phyloP scores from a whole-genome alignment of 129 eudicot genomes.

The Logfia minima region DNA sequence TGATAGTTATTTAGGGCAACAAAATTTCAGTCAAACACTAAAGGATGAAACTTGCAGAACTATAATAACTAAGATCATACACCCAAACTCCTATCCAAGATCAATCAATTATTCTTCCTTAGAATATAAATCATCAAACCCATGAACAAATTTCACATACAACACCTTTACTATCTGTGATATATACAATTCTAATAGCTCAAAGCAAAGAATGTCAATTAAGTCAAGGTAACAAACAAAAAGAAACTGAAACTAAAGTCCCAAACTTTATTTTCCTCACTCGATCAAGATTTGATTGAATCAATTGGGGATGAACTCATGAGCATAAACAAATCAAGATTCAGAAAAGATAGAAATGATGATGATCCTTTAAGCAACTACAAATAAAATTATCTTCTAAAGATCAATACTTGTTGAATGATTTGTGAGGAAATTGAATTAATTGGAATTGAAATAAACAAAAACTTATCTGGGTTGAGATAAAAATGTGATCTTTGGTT shows the following conservation, averaged over 20 bases:
- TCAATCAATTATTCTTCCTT: conserved; percentile 14
- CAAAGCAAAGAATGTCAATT: conserved; percentile 12
- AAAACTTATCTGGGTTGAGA: conserved; percentile 36
- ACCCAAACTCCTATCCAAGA: conserved; percentile 22
- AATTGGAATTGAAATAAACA: conserved; percentile 5
- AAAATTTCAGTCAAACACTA: conserved; percentile 3
- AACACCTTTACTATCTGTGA: conserved; percentile 20
- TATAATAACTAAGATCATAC: not conserved
- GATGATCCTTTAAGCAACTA: conserved; percentile 18
- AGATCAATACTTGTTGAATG: conserved; percentile 10
- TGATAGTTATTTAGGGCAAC: not conserved
- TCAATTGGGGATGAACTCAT: conserved; percentile 20
- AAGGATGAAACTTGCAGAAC: conserved; percentile 4
- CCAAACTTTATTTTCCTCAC: not conserved
- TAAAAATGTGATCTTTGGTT: conserved; percentile 29
- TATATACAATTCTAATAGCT: conserved; percentile 6
- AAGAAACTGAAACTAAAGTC: not conserved
- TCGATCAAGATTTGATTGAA: conserved; percentile 40
- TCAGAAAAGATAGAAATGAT: conserved; percentile 20
- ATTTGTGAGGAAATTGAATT: not conserved
- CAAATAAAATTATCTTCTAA: not conserved
- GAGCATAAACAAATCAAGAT: conserved; percentile 35
- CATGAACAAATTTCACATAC: conserved; percentile 29
- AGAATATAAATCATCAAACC: conserved; percentile 28
- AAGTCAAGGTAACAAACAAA: conserved; percentile 2